Conservation (phyloP, 129 eudicot genomes). For the Erigeron canadensis region DNA sequence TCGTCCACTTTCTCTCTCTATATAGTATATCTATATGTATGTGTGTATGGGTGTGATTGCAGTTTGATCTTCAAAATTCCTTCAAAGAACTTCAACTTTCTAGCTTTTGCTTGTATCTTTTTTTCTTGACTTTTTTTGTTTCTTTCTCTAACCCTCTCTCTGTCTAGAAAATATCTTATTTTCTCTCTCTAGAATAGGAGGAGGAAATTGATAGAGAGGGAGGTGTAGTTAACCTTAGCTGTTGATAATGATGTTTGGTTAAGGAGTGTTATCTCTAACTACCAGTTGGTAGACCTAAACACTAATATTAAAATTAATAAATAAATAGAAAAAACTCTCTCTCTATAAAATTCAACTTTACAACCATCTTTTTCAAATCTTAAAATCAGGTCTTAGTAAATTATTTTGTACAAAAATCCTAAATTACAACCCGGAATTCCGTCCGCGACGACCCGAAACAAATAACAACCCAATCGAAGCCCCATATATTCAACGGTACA, state of each 20-base stretch:
- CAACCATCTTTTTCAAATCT: constrained; percentile 17
- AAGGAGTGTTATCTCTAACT: constrained; percentile 67
- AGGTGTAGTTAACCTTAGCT: constrained; percentile 17
- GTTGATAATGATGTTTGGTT: constrained; percentile 60
- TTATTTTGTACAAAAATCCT: too few relatives aligned
- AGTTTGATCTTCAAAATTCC: constrained; percentile 19
- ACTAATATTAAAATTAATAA: constrained; percentile 27
- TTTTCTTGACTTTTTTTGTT: constrained; percentile 11
- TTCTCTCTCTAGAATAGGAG: too few relatives aligned
- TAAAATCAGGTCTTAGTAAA: too few relatives aligned
- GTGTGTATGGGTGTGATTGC: too few relatives aligned
- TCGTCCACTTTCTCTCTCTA: constrained; percentile 25
- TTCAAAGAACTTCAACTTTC: constrained; percentile 34
- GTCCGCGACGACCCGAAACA: too few relatives aligned
- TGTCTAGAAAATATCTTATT: constrained; percentile 19
- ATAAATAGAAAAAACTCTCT: constrained; percentile 10
- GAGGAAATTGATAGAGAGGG: neutral
- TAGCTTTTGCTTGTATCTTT: constrained; percentile 21
- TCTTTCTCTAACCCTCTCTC: constrained; percentile 37
- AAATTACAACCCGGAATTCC: too few relatives aligned
- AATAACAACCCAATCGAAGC: too few relatives aligned
- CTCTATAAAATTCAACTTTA: constrained; percentile 36
- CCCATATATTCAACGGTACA: too few relatives aligned
- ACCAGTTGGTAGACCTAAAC: constrained; percentile 96
- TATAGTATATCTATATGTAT: constrained; percentile 22